Evolutionary conservation across 495 filamentous ascomycete genomes (phyloP), one percentile per base, ranked within the genome.

Genomic region (Hamigera avellanea): DNA sequence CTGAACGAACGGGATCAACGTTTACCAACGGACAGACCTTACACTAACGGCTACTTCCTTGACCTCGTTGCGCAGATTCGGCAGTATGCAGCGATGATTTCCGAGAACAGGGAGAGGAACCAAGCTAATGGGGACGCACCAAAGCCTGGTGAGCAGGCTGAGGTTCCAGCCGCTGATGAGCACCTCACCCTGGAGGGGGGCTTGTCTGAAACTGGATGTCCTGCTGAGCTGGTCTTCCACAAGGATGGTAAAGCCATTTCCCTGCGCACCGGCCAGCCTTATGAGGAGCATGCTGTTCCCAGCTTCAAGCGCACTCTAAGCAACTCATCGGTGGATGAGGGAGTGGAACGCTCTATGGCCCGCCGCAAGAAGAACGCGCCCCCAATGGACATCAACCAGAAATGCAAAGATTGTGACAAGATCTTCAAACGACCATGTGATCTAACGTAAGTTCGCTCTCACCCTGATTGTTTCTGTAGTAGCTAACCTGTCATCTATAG

Each of bases 381-480:
- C 19, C 78, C 77, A 0, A 82, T 83, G 63, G 75, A 83, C 54
- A 75, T 81, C 30, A 78, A 78, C 26, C 77, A 80, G 40, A 82
- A 82, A 53, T 87, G 82, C 60, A 64, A 62, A 34, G 68, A 83
- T 49, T 95, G 88, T 61, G 77, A 79, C 57, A 93, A 93, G 61
- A 76, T 86, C 49, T 95, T 94, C 71, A 88, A 88, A 59, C 74
- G 87, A 29, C 83, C 84, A 4, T 95, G 87, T 59, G 87, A 94
- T 54, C 64, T 95, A 36, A 91, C 77, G 60, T 64, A 39, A 42
- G 58, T 47, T 32, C 26, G 12, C 14, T 13, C 7, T 19, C 6
- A 12, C 32, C 32, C 32, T 19, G 14, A 3, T 19, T 19, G 6
- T 19, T 15, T 13, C 29, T n/a, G 9, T 6, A 9, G 8, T 3